Evolutionary conservation across 2,329 filamentous ascomycete genomes (phyloP), one percentile per base, ranked within the genome.

Genomic region (Penicillium hesseltinei): DNA sequence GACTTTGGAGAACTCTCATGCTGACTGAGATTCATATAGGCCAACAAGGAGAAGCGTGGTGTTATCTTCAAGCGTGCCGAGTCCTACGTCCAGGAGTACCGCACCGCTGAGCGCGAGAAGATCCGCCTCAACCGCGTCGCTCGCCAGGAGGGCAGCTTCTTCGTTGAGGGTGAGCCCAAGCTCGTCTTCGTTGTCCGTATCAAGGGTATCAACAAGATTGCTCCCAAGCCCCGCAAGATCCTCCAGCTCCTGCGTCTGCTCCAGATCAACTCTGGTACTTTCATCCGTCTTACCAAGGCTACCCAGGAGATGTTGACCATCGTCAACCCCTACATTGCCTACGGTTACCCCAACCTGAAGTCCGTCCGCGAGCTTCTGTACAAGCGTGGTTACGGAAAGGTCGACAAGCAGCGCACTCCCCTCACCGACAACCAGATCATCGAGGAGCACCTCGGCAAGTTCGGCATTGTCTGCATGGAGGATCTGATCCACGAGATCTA

Each of bases 121-220:
- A 86, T 99, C 81, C 91, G 94, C 75, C 89, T 99, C 65, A 78
- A 84, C 75, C 93, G 94, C 71, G 81, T 92, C 68, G 90, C 92
- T 81, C 96, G 96, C 87, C 84, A 91, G 81, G 88, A 91, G 75
- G 93, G 93, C 79, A 90, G 86, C 78, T 94, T 93, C 86, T 94
- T 95, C 82, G 89, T 99, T 71, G 88, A 91, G 66, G 92, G 91
- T 66, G 92, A 99, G 87, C 82, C 90, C 77, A 97, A 96, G 84
- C 85, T 99, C 75, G 92, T 93, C 83, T 99, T 99, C 80, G 88
- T 99, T 73, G 83, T 97, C 81, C 93, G 94, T 80, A 99, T 99
- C 87, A 99, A 99, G 91, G 94, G 93, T 96, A 97, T 99, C 92
- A 97, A 97, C 91, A 99, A 99, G 90, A 97, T 99, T 75, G 88